Evolutionary conservation across 345 rosid genomes (phyloP).

Genomic region (Gossypium arboreum): DNA sequence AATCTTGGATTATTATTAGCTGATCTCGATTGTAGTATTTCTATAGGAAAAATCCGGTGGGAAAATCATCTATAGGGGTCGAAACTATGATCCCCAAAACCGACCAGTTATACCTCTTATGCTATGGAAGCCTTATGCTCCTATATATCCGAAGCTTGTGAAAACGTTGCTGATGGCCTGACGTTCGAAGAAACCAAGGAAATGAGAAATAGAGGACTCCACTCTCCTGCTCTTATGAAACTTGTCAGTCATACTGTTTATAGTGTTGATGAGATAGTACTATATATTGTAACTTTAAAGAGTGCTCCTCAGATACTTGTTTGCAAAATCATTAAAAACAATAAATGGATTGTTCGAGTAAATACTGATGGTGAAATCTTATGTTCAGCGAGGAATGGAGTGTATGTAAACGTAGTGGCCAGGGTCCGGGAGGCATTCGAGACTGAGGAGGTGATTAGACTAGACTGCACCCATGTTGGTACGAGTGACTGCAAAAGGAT

Average conservation of each 20-base stretch:
- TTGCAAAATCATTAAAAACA: background rate
- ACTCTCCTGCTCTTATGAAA: slow-evolving; percentile 56
- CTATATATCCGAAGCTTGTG: slow-evolving; percentile 77
- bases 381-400: slow-evolving; percentile 84
- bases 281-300: background rate
- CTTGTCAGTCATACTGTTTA: slow-evolving; percentile 45
- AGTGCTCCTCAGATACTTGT: background rate
- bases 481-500: slow-evolving; percentile 81
- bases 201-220: slow-evolving; percentile 66
- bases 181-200: slow-evolving; percentile 85
- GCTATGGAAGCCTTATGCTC: slow-evolving; percentile 93
- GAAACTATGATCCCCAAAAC: slow-evolving; percentile 65
- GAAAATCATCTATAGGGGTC: slow-evolving; percentile 57
- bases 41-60: slow-evolving; percentile 84
- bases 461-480: slow-evolving; percentile 78
- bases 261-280: background rate
- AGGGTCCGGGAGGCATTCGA: slow-evolving; percentile 62
- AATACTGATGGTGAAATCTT: slow-evolving; percentile 3
- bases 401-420: slow-evolving; percentile 71
- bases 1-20: slow-evolving; percentile 10
- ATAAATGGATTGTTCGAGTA: background rate
- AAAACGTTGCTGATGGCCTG: slow-evolving; percentile 67
- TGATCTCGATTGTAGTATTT: slow-evolving; percentile 31
- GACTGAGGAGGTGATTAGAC: slow-evolving; percentile 66
- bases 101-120: slow-evolving; percentile 69